These are phyloP conservation scores for Blastocystis sp. DNA, from an alignment of 352 stramenopile genomes.

Conservation along the genomic window DNA sequence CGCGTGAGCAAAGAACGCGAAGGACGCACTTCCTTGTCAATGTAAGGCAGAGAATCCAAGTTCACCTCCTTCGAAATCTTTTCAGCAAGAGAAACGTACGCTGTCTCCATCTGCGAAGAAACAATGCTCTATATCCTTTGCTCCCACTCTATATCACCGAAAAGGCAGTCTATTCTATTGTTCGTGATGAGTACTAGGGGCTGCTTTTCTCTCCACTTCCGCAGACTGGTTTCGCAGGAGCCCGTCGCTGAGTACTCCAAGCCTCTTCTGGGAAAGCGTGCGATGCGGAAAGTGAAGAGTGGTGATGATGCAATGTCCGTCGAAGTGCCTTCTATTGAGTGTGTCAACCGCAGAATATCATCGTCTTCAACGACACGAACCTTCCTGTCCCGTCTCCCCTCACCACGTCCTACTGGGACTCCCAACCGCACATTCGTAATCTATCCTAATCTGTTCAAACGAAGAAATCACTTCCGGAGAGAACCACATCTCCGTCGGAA, in stretches of 20 bases:
- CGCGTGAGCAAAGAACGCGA: background rate
- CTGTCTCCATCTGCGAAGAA: background rate
- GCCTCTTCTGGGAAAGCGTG: background rate
- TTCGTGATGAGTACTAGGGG: background rate
- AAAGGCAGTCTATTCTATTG: no score
- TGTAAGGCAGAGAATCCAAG: conserved; percentile 36
- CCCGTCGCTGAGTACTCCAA: background rate
- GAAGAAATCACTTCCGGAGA: background rate
- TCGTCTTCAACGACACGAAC: conserved; percentile 25
- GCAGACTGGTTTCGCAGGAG: background rate
- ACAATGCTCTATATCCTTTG: background rate
- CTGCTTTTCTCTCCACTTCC: background rate
- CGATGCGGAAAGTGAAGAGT: background rate
- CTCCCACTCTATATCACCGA: background rate
- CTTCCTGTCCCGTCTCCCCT: background rate
- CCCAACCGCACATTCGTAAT: no score
- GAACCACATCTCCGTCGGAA: background rate
- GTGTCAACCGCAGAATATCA: background rate
- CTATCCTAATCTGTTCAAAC: background rate
- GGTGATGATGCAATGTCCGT: conserved; percentile 6
- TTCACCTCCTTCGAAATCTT: conserved; percentile 32
- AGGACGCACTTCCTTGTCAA: conserved; percentile 44
- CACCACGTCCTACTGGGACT: background rate
- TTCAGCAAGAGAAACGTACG: conserved; percentile 33
- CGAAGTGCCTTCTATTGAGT: background rate